Evolutionary conservation across 805 yeast genomes (phyloP), one percentile per base, ranked within the genome.

Genomic region (Cyberlindnera americana): DNA sequence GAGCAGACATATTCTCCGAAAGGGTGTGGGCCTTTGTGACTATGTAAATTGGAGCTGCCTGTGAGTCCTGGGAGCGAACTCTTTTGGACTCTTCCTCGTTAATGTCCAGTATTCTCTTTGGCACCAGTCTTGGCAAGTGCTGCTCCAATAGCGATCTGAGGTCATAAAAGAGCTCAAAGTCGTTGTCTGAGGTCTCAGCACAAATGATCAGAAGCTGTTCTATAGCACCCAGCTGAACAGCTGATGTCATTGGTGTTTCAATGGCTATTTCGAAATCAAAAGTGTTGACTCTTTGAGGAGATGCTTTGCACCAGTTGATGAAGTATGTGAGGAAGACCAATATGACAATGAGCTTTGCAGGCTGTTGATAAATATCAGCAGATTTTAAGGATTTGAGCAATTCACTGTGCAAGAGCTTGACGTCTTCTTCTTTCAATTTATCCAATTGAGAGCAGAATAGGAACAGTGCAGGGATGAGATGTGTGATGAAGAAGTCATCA

Each of bases 241-340:
- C 70, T 35, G 63, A 59, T 26, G 74, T 74, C 65, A 83, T 72
- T 41, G 86, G 85, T 22, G 67, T 67, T 44, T 81, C 74, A 19
- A 83, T 75, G 30, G 71, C 73, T 19, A 62, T 62, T 29, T 72
- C 72, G 49, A 81, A 82, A 46, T 80, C 81, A 44, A 68, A 73
- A 22, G 66, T 62, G 16, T 57, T 49, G 0, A 69, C 66, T 44
- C 83, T 66, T 6, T 56, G 37, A 2, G 65, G 54, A 4, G 69
- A 65, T 8, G 60, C 47, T 52, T 82, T 83, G 56, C 88, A 81
- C 90, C 89, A 82, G 7, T 73, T 69, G 37, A 79, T 74, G 51
- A 82, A 79, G 36, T 67, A 67, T 1, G 83, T 70, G 35, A 79
- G 64, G 49, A 81, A 81, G 6, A 75, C 65, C 30, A 73, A 59